Evolutionary conservation across 306 rosid genomes (phyloP).

Genomic region (Prunus dulcis): DNA sequence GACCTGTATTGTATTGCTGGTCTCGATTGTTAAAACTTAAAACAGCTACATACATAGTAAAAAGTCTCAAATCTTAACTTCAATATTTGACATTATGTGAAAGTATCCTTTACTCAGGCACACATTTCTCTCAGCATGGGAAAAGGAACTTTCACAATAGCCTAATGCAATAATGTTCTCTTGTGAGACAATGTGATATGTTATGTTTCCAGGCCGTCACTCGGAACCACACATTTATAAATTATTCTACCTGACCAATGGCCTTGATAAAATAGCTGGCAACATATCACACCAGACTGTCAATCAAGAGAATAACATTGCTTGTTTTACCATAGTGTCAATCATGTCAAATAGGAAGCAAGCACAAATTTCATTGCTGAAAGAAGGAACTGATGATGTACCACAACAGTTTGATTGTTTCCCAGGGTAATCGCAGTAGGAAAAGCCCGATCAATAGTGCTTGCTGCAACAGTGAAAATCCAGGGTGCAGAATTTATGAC

Average conservation of each 20-base stretch:
- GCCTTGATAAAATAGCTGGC: neutral
- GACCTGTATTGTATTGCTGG: neutral
- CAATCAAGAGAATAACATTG: neutral
- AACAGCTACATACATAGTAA: neutral
- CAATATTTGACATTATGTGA: too few species aligned
- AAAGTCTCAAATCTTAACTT: neutral
- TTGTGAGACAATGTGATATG: neutral
- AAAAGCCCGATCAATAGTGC: conserved; percentile 57
- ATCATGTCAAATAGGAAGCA: neutral
- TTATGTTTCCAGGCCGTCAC: neutral
- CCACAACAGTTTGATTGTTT: conserved; percentile 59
- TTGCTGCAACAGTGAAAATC: conserved; percentile 59
- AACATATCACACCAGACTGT: neutral
- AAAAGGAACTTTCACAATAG: neutral
- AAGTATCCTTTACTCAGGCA: too few species aligned
- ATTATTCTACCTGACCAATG: neutral
- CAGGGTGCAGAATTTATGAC: conserved; percentile 61
- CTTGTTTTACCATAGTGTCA: neutral
- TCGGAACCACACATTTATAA: neutral
- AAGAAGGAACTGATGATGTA: conserved; percentile 28
- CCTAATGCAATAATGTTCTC: neutral
- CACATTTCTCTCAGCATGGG: neutral
- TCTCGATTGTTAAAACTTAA: neutral
- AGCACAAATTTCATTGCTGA: neutral
- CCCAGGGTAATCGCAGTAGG: conserved; percentile 44